Conservation (phyloP, 495 filamentous ascomycete species). For the Daldinia loculata region DNA sequence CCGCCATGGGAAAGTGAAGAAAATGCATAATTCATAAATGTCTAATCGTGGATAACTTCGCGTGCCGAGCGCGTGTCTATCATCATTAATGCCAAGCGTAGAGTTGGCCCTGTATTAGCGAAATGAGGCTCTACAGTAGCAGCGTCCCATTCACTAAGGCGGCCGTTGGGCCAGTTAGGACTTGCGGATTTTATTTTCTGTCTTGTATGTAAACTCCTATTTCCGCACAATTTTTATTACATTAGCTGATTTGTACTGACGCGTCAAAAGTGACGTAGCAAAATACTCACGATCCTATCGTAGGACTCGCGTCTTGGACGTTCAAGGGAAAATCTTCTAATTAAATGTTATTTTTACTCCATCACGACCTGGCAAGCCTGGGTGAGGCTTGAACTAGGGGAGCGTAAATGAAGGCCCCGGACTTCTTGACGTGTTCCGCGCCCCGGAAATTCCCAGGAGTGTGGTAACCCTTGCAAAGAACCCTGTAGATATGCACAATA, state of each 20-base stretch:
- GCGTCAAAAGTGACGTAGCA: slow-evolving; percentile 4
- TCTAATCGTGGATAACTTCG: neutral
- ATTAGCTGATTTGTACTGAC: neutral
- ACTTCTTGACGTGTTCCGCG: slow-evolving; percentile 6
- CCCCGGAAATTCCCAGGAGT: slow-evolving; percentile 29
- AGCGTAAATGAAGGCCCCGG: neutral
- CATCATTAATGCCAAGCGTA: neutral
- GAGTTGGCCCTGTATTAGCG: slow-evolving; percentile 1
- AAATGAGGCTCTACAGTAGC: slow-evolving; percentile 11
- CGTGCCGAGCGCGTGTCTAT: neutral
- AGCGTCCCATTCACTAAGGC: neutral
- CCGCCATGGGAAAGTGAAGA: neutral
- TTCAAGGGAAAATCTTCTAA: neutral
- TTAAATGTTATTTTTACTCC: neutral
- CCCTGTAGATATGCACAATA: slow-evolving; percentile 3
- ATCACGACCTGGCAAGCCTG: neutral
- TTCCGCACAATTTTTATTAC: neutral
- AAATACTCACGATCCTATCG: neutral
- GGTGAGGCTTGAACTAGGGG: slow-evolving; percentile 1
- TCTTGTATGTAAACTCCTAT: neutral
- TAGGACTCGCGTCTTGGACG: neutral
- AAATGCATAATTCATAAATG: slow-evolving; percentile 1
- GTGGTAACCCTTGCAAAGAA: slow-evolving; percentile 31
- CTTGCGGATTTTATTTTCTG: neutral
- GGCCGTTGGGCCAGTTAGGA: neutral